These are phyloP conservation scores for Endocalyx cinctus DNA, from an alignment of 2,329 filamentous ascomycete species.

Conservation along the genomic window DNA sequence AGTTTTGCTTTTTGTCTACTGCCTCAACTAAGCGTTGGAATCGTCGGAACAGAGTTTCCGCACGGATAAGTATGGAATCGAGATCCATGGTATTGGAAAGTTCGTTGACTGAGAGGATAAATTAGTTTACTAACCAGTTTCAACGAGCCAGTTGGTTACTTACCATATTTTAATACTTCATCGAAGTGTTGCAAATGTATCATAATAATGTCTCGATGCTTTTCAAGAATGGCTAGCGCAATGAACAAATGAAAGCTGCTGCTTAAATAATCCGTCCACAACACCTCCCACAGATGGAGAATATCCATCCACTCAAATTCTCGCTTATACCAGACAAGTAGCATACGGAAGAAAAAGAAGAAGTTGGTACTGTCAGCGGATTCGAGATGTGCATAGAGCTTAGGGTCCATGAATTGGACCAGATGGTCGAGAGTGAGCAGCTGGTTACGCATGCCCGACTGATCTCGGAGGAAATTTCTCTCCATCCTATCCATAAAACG, in stretches of 20 bases:
- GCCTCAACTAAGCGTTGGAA: slow-evolving; percentile 88
- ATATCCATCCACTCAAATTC: slow-evolving; percentile 91
- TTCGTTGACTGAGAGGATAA: slow-evolving; percentile 70
- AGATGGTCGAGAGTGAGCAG: slow-evolving; percentile 88
- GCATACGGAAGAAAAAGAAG: slow-evolving; percentile 99
- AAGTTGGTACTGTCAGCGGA: slow-evolving; percentile 95
- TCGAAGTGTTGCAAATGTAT: slow-evolving; percentile 91
- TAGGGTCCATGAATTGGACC: slow-evolving; percentile 93
- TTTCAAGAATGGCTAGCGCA: slow-evolving; percentile 89
- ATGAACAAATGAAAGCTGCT: slow-evolving; percentile 94
- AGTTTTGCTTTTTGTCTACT: slow-evolving; percentile 86
- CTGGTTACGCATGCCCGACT: slow-evolving; percentile 93
- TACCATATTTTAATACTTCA: slow-evolving; percentile 93
- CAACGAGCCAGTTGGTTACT: too few relatives aligned
- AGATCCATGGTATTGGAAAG: slow-evolving; percentile 91
- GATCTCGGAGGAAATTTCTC: slow-evolving; percentile 90
- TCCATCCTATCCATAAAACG: slow-evolving; percentile 98
- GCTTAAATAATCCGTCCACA: slow-evolving; percentile 91
- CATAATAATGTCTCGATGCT: slow-evolving; percentile 95
- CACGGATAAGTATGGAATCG: slow-evolving; percentile 76
- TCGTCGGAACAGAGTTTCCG: slow-evolving; percentile 80
- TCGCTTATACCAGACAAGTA: slow-evolving; percentile 97
- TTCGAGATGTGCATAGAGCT: slow-evolving; percentile 85
- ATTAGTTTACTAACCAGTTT: too few relatives aligned
- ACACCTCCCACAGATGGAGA: slow-evolving; percentile 79